Base-by-base conservation (phyloP, 176 grass and related monocot species). In the barley (Hordeum vulgare) region DNA sequence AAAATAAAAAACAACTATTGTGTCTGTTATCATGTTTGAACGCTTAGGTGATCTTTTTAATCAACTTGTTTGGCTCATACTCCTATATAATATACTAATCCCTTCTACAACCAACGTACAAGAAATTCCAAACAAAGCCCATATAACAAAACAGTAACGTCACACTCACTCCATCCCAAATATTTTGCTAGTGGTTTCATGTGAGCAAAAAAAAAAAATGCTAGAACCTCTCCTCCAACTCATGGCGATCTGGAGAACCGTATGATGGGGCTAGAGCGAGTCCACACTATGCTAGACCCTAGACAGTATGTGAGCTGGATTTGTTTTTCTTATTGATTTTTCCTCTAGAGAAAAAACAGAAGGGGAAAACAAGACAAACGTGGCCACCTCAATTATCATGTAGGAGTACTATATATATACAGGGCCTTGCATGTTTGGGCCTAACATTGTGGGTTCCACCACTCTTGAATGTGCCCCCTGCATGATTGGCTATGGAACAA, bases 381-480 rank as follows among this genome's bases (percentile, higher is more conserved):
- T 86, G 58, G n/a, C 27, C 66, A 82, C 73, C 74, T 82, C 88
- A 74, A 83, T 86, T 86, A 82, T 77, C 84, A 57, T 21, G 42
- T 74, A 74, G 70, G 41, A 74, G 70, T 73, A 73, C 41, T 73
- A 49, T 49, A 73, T 54, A 71, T 77, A 27, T 45, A 45, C 78
- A 78, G 74, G 25, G 74, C 57, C 27, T 79, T 74, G 37, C 72
- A 77, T 78, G 79, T 86, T 73, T 82, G 44, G 78, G 26, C 83
- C 79, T 82, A 73, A 82, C 83, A 79, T 37, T 64, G 58, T 74
- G 84, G 84, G 73, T 21, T 23, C 88, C 79, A 82, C 79, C 63
- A 57, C 63, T 25, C 54, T 78, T 86, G 83, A 86, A 78, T 86
- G 78, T 73, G 78, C 63, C 75, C 72, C 74, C 65, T 83, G 65